Conservation (phyloP, 768 basidiomycete genomes). For the Chalciporus piperatus region DNA sequence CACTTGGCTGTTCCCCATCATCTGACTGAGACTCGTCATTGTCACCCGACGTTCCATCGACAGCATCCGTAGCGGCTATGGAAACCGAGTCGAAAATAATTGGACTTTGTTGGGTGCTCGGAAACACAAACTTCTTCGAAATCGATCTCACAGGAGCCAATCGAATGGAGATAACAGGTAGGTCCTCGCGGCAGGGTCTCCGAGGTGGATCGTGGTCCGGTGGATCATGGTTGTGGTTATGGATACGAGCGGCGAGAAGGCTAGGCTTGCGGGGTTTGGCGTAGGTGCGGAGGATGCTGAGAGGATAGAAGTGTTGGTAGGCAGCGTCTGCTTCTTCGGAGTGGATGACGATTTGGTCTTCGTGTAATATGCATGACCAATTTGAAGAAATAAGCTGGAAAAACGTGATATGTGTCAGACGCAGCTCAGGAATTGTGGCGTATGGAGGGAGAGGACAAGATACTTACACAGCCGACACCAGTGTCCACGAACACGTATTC, state of each 20-base stretch:
- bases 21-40: neutral
- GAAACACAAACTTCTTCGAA: constrained; percentile 53
- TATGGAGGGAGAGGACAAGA: neutral
- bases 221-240: constrained; percentile 4
- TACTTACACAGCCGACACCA: constrained; percentile 67
- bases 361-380: constrained; percentile 73
- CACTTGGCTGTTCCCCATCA: constrained; percentile 1
- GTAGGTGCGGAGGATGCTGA: constrained; percentile 33
- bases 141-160: constrained; percentile 46
- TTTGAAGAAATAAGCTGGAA: constrained; percentile 62
- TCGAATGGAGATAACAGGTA: constrained; percentile 42
- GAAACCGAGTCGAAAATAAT: neutral
- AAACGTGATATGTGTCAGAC: constrained; percentile 2
- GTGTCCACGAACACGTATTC: constrained; percentile 75
- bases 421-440: neutral
- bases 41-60: neutral
- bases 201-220: constrained; percentile 1
- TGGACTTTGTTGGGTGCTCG: constrained; percentile 19
- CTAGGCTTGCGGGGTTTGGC: constrained; percentile 24
- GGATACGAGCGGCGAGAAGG: constrained; percentile 11
- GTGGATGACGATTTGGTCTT: constrained; percentile 69
- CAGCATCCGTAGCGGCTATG: neutral
- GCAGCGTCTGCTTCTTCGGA: constrained; percentile 67
- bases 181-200: constrained; percentile 23
- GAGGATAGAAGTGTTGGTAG: constrained; percentile 68